These are phyloP conservation scores for Pelargonium citronellum DNA, from an alignment of 441 rosid species.

Conservation along the genomic window DNA sequence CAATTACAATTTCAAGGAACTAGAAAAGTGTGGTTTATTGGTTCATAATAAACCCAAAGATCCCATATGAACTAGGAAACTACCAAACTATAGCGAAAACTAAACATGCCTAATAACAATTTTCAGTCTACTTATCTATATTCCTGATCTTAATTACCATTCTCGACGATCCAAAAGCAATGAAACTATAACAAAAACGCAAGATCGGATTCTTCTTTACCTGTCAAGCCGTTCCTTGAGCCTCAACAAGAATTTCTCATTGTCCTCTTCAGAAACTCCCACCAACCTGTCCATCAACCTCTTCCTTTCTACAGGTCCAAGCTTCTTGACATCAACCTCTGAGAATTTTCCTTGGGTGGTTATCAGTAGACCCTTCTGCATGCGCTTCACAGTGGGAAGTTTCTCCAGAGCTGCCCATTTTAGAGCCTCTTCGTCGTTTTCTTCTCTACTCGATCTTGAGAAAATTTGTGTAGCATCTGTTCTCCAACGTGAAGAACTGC, in stretches of 20 bases:
- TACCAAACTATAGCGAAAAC: too few relatives aligned
- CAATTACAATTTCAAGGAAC: too few relatives aligned
- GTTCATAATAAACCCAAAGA: too few relatives aligned
- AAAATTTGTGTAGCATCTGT: slow-evolving; percentile 27
- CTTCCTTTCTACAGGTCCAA: slow-evolving; percentile 47
- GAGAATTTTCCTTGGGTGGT: slow-evolving; percentile 26
- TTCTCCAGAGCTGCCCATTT: slow-evolving; percentile 66
- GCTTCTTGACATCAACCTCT: slow-evolving; percentile 41
- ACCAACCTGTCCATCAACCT: slow-evolving; percentile 46
- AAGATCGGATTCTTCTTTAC: slow-evolving; percentile 22
- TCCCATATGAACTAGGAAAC: too few relatives aligned
- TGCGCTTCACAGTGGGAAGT: slow-evolving; percentile 53
- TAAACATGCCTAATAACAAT: too few relatives aligned
- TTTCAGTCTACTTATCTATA: too few relatives aligned
- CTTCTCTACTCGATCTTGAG: slow-evolving; percentile 25
- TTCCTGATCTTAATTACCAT: too few relatives aligned
- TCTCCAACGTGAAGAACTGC: slow-evolving; percentile 34
- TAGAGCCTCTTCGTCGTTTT: slow-evolving; percentile 62
- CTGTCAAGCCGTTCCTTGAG: slow-evolving; percentile 57
- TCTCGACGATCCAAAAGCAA: too few relatives aligned
- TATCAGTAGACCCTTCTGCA: slow-evolving; percentile 49
- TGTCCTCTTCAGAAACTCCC: slow-evolving; percentile 49
- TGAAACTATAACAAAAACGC: too few relatives aligned
- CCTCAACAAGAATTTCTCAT: slow-evolving; percentile 53
- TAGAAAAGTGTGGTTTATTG: too few relatives aligned